Evolutionary conservation across 192 early-diverging fungal genomes (phyloP).

Genomic region (Tieghemiomyces parasiticus): DNA sequence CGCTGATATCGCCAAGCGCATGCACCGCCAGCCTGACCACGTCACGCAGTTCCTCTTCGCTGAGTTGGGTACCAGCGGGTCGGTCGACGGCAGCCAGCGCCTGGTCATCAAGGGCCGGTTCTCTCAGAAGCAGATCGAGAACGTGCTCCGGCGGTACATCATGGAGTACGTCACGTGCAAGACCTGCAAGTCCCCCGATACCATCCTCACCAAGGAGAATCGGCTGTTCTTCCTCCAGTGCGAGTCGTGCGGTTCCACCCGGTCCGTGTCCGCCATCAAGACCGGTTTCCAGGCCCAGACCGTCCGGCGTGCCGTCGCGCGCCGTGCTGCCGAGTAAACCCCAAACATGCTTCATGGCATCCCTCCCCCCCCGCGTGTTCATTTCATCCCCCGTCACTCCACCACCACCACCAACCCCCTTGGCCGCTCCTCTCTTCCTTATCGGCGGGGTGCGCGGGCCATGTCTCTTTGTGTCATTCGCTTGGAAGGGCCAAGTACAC

Average conservation of each 20-base stretch:
- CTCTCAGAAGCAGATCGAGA: constrained; percentile 98
- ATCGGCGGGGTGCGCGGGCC: neutral
- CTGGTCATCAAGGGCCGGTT: constrained; percentile 95
- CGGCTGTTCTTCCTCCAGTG: constrained; percentile 94
- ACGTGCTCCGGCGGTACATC: constrained; percentile 93
- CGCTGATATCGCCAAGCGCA: constrained; percentile 84
- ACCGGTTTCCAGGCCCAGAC: constrained; percentile 90
- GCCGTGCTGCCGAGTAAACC: constrained; percentile 5
- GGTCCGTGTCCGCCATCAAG: constrained; percentile 93
- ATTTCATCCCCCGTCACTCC: neutral
- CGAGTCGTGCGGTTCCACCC: constrained; percentile 86
- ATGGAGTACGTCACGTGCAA: constrained; percentile 99
- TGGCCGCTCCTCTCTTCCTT: neutral
- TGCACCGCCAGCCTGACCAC: constrained; percentile 92
- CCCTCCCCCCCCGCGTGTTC: neutral
- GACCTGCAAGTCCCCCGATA: constrained; percentile 93
- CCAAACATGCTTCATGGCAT: neutral
- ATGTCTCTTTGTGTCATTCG: neutral
- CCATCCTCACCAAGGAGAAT: constrained; percentile 89
- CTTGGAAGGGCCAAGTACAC: no score
- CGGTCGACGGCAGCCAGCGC: constrained; percentile 78
- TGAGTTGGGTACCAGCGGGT: constrained; percentile 97
- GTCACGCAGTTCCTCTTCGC: constrained; percentile 96
- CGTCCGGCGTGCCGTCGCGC: constrained; percentile 27
- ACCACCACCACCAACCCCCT: neutral